Evolutionary conservation across 441 rosid species (phyloP).

Genomic region (Cnidoscolus chayamansa): DNA sequence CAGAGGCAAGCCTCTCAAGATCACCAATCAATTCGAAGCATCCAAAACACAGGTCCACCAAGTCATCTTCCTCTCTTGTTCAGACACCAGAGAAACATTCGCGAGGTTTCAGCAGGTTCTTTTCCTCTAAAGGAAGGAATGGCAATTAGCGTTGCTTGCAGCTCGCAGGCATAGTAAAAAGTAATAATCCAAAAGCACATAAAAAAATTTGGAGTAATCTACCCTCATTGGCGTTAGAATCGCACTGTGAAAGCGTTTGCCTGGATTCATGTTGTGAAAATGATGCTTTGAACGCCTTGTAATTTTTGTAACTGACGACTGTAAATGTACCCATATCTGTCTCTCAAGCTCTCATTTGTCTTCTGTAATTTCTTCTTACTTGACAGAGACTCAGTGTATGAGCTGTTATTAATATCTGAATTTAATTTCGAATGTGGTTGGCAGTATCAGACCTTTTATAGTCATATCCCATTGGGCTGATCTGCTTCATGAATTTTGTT

Average conservation of each 20-base stretch:
- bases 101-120: constrained; percentile 87
- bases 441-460: constrained; percentile 16
- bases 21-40: constrained; percentile 50
- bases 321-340: constrained; percentile 38
- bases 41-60: constrained; percentile 55
- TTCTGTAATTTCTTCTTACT: constrained; percentile 24
- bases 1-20: constrained; percentile 40
- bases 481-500: too few relatives aligned
- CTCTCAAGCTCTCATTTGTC: constrained; percentile 2
- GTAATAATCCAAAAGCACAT: constrained; percentile 20
- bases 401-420: constrained; percentile 19
- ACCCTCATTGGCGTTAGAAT: constrained; percentile 11
- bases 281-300: constrained; percentile 23
- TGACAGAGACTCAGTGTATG: constrained; percentile 28
- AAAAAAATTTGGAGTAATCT: constrained; percentile 1
- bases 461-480: too few relatives aligned
- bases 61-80: constrained; percentile 52
- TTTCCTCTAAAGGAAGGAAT: constrained; percentile 71
- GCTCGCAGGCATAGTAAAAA: constrained; percentile 20
- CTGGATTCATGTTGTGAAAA: constrained; percentile 23
- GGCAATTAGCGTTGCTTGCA: constrained; percentile 32
- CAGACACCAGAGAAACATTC: constrained; percentile 67
- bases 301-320: constrained; percentile 45
- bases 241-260: constrained; percentile 14
- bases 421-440: constrained; percentile 16